These are phyloP conservation scores for Schizosaccharomyces pombe DNA, from an alignment of 805 yeast genomes.

Conservation along the genomic window DNA sequence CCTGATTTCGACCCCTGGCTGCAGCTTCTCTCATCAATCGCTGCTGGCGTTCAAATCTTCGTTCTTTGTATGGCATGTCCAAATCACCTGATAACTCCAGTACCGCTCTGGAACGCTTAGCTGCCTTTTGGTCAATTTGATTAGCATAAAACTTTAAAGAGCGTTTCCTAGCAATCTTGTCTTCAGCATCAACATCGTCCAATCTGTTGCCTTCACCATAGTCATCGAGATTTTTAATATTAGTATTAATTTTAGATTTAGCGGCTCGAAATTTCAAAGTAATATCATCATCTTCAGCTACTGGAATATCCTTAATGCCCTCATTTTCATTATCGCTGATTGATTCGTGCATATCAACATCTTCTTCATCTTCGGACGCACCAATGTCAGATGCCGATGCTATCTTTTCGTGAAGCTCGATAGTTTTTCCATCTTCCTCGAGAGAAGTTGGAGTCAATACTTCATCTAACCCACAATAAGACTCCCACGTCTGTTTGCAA, in stretches of 20 bases:
- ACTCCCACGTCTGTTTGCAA: not conserved
- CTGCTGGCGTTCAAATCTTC: conserved; percentile 74
- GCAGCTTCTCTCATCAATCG: conserved; percentile 72
- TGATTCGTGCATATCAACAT: conserved; percentile 11
- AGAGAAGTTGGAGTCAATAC: not conserved
- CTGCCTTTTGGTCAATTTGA: conserved; percentile 62
- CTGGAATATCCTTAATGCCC: conserved; percentile 12
- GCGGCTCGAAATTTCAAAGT: conserved; percentile 20
- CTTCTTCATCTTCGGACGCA: conserved; percentile 12
- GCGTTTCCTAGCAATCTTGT: conserved; percentile 54
- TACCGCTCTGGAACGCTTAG: conserved; percentile 22
- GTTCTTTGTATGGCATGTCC: conserved; percentile 78
- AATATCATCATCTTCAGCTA: conserved; percentile 27
- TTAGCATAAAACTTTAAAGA: conserved; percentile 89
- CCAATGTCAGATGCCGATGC: conserved; percentile 8
- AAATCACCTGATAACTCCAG: conserved; percentile 54
- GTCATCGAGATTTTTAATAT: conserved; percentile 21
- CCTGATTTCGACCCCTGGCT: conserved; percentile 40
- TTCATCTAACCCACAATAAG: not conserved
- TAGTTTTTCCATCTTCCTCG: conserved; percentile 1
- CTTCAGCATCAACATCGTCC: conserved; percentile 69
- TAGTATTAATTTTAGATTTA: conserved; percentile 18
- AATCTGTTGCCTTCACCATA: conserved; percentile 40
- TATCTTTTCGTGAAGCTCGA: conserved; percentile 6
- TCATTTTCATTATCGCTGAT: conserved; percentile 8